Conservation (phyloP, 495 filamentous ascomycete genomes). For the Penicillium lividum region DNA sequence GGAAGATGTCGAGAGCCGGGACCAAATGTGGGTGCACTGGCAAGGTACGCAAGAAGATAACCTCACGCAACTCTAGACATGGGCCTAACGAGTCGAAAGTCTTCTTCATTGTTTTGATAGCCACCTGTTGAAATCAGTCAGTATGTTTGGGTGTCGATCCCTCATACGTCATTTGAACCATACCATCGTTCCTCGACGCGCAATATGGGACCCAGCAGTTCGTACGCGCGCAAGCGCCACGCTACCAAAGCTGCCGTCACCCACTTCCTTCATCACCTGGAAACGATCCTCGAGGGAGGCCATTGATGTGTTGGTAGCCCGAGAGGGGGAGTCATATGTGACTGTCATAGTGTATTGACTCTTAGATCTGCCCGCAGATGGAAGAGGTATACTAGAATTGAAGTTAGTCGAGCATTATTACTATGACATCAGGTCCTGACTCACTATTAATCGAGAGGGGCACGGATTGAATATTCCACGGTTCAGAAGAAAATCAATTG, state of each 20-base stretch:
- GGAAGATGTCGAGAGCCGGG: slow-evolving; percentile 96
- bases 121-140: slow-evolving; percentile 64
- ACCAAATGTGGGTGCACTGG: slow-evolving; percentile 89
- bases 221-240: slow-evolving; percentile 90
- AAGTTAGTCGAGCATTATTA: not conserved
- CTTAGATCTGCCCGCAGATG: slow-evolving; percentile 49
- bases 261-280: slow-evolving; percentile 96
- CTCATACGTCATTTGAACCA: slow-evolving; percentile 16
- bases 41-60: slow-evolving; percentile 90
- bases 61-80: slow-evolving; percentile 91
- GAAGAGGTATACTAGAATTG: not conserved
- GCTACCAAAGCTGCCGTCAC: slow-evolving; percentile 97
- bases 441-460: slow-evolving; percentile 26
- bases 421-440: slow-evolving; percentile 10
- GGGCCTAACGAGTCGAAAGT: slow-evolving; percentile 88
- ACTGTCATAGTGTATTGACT: slow-evolving; percentile 60
- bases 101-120: slow-evolving; percentile 99
- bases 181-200: slow-evolving; percentile 91
- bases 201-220: slow-evolving; percentile 82
- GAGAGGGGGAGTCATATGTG: slow-evolving; percentile 62
- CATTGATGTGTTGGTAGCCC: slow-evolving; percentile 49
- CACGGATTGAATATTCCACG: not conserved
- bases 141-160: slow-evolving; percentile 2
- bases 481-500: slow-evolving; percentile 22
- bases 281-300: slow-evolving; percentile 79